Evolutionary conservation across 495 filamentous ascomycete species (phyloP), one percentile per base, ranked within the genome.

Genomic region (Lasiosphaeria ovina): DNA sequence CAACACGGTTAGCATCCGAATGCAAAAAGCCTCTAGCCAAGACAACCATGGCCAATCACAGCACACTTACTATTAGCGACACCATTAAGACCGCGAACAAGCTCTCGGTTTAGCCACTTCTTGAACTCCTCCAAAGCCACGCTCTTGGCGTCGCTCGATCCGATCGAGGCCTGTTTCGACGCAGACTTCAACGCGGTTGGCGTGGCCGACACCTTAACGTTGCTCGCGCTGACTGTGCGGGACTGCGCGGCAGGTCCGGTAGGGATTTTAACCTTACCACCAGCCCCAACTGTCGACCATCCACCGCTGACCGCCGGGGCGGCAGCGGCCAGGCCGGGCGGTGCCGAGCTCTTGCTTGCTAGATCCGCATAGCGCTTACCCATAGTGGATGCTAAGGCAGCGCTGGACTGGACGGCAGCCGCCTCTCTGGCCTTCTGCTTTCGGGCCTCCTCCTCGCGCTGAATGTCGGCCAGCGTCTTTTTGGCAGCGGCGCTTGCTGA

Each of bases 301-400:
- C 91, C 92, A 44, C 87, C 80, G 54, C 79, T 68, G 3, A 58
- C 42, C 0, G n/a, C 31, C 3, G 56, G 45, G 16, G 12, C 10
- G 31, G 59, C 32, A 4, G 62, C 36, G 38, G 24, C n/a, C 17
- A 61, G 53, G 9, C 61, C 51, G 24, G 70, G 62, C 12, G 69
- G 57, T 9, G 60, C 58, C 35, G 66, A 63, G 3, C 16, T 72
- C 77, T 97, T 97, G 76, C 91, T 85, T 24, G 95, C 95, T 40
- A 98, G 86, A 69, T 98, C 93, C 6, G 94, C 95, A 76, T 98
- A 98, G 16, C 94, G 85, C 77, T 98, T 98, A 16, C 89, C 89
- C 16, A 69, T 59, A 45, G 80, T 77, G 31, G 85, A 74, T 12
- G 75, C 69, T 8, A 79, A 63, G n/a, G 81, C 66, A 7, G 78